Evolutionary conservation across 2,329 filamentous ascomycete species (phyloP).

Genomic region (Xylaria sp.): DNA sequence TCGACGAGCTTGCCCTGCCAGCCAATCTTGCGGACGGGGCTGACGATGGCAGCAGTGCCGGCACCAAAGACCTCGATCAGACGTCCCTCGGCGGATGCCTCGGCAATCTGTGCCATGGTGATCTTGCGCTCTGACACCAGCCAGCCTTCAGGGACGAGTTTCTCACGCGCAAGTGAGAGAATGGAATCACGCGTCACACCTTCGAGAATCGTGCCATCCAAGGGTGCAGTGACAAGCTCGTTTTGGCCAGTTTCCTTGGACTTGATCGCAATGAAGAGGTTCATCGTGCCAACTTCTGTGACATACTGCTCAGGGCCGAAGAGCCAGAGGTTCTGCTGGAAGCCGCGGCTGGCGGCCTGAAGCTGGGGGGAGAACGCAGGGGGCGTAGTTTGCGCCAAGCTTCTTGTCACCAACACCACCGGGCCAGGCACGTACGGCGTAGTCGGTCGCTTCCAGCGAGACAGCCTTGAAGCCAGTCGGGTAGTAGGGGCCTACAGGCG

Average conservation of each 20-base stretch:
- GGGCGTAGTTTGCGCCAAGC: conserved; percentile 98
- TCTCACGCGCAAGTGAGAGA: conserved; percentile 77
- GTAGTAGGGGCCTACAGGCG: conserved; percentile 95
- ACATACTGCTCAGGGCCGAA: conserved; percentile 94
- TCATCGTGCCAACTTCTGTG: conserved; percentile 98
- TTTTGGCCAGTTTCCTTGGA: conserved; percentile 85
- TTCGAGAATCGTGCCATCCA: conserved; percentile 94
- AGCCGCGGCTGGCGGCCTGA: conserved; percentile 82
- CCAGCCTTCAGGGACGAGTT: conserved; percentile 82
- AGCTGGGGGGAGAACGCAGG: conserved; percentile 96
- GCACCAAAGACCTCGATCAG: conserved; percentile 90
- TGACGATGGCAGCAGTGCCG: conserved; percentile 90
- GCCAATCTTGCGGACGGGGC: conserved; percentile 80
- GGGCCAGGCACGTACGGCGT: conserved; percentile 95
- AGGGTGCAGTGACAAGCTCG: conserved; percentile 87
- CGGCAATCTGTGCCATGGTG: conserved; percentile 78
- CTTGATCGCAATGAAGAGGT: conserved; percentile 83
- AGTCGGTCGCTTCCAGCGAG: conserved; percentile 90
- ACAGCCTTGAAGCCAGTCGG: conserved; percentile 98
- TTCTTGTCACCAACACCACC: conserved; percentile 98
- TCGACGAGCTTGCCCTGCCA: conserved; percentile 79
- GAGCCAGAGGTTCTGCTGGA: conserved; percentile 97
- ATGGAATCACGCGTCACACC: conserved; percentile 92
- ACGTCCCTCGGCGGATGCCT: conserved; percentile 77
- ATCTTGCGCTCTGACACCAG: conserved; percentile 82